Percentiles rank a stretch among this genome's conserved stretches.
Conservation (phyloP, 805 yeast species). For the Kluyveromyces nonfermentans region DNA sequence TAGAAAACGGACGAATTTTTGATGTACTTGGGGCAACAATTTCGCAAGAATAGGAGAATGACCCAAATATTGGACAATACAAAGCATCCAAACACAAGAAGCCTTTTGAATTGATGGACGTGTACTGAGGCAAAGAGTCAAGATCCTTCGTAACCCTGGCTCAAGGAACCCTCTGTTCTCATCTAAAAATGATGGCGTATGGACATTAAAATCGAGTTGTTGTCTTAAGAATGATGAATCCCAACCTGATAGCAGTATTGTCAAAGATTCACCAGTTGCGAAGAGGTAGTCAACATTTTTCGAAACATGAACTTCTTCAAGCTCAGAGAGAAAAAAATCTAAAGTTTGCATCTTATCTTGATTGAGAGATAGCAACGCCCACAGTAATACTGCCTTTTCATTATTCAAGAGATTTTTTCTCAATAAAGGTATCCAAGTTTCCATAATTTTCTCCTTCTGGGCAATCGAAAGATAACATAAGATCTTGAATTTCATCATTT, state of each 20-base stretch:
- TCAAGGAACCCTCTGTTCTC: slow-evolving; percentile 10
- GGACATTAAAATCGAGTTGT: slow-evolving; percentile 42
- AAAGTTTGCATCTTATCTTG: slow-evolving; percentile 21
- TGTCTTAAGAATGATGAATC: slow-evolving; percentile 44
- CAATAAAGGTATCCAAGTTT: slow-evolving; percentile 8
- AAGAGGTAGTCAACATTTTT: slow-evolving; percentile 72
- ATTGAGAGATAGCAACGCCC: slow-evolving; percentile 46
- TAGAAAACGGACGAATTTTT: slow-evolving; percentile 65
- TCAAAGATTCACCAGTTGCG: slow-evolving; percentile 75
- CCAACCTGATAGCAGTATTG: slow-evolving; percentile 71
- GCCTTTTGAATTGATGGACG: slow-evolving; percentile 70
- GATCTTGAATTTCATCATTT: not conserved
- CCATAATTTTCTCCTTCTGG: not conserved
- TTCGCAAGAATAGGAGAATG: slow-evolving; percentile 32
- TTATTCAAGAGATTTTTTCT: slow-evolving; percentile 41
- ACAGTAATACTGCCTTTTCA: slow-evolving; percentile 48
- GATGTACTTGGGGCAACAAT: slow-evolving; percentile 54
- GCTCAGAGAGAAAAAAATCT: slow-evolving; percentile 32
- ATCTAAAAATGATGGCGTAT: slow-evolving; percentile 8
- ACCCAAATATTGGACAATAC: slow-evolving; percentile 68
- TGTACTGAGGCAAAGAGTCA: slow-evolving; percentile 48
- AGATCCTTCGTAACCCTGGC: slow-evolving; percentile 38
- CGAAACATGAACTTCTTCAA: slow-evolving; percentile 51
- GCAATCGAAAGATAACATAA: not conserved
- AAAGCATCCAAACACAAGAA: slow-evolving; percentile 78